Evolutionary conservation across 148 eudicot genomes (phyloP).

Genomic region (Nyssa sinensis): DNA sequence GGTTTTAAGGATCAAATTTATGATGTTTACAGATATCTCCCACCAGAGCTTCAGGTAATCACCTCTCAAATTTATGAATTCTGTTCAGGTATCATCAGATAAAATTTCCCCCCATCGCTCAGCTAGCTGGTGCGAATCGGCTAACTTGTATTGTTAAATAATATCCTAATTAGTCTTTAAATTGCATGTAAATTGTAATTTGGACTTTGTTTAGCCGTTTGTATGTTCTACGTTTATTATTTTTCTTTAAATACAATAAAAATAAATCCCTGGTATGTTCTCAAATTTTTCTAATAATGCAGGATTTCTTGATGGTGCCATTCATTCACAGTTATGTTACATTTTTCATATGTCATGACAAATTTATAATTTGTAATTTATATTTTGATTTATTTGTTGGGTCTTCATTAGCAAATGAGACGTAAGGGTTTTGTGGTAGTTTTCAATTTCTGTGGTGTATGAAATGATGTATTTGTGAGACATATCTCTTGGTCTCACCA

Average conservation of each 20-base stretch:
- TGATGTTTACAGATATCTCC: slow-evolving; percentile 95
- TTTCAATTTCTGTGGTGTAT: too few relatives aligned
- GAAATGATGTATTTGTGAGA: too few relatives aligned
- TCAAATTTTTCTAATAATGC: background rate
- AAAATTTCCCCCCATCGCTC: too few relatives aligned
- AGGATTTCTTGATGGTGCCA: background rate
- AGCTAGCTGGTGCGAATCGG: too few relatives aligned
- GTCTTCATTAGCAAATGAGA: background rate
- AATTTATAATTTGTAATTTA: too few relatives aligned
- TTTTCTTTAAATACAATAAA: background rate
- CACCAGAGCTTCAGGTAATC: slow-evolving; percentile 91
- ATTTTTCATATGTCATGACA: background rate
- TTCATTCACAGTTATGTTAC: background rate
- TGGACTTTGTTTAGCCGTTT: background rate
- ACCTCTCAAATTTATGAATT: background rate
- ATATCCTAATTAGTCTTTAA: background rate
- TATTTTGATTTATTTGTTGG: background rate
- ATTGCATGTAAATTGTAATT: background rate
- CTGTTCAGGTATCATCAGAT: background rate
- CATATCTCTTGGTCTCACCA: background rate
- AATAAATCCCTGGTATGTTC: background rate
- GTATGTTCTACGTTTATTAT: background rate
- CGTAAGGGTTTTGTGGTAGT: background rate
- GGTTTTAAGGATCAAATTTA: slow-evolving; percentile 98
- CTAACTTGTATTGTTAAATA: background rate